Evolutionary conservation across 257 asterid species (phyloP).

Genomic region (Fraxinus pennsylvanica): DNA sequence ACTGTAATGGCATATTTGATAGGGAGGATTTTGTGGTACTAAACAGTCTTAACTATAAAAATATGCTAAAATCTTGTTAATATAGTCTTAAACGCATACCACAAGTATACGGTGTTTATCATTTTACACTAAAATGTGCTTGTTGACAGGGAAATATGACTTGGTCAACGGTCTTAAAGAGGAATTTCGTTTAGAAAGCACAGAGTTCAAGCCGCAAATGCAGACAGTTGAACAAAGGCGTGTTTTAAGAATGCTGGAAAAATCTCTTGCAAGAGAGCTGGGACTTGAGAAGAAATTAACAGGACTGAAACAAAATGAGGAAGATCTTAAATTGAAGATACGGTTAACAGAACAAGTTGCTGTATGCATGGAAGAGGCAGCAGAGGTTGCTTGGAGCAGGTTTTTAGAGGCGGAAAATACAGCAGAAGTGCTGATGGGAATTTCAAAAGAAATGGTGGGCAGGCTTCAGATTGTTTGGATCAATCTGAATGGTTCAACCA

Average conservation of each 20-base stretch:
- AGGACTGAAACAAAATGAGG: constrained; percentile 64
- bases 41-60: background rate
- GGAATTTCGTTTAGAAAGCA: constrained; percentile 29
- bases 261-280: constrained; percentile 68
- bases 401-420: constrained; percentile 82
- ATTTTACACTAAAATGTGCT: constrained; percentile 10
- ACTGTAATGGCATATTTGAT: background rate
- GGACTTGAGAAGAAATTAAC: constrained; percentile 74
- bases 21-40: background rate
- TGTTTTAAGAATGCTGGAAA: constrained; percentile 70
- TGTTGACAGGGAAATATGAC: constrained; percentile 49
- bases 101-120: background rate
- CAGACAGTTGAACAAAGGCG: constrained; percentile 56
- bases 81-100: background rate
- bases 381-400: constrained; percentile 82
- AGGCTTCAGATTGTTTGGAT: constrained; percentile 46
- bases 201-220: constrained; percentile 46
- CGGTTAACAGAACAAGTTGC: constrained; percentile 73
- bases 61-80: background rate
- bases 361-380: constrained; percentile 83
- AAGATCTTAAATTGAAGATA: constrained; percentile 64
- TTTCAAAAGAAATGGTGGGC: constrained; percentile 67
- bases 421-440: constrained; percentile 73
- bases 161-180: constrained; percentile 43
- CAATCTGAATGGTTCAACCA: constrained; percentile 33